Evolutionary conservation across 371 early-diverging fungal genomes (phyloP).

Genomic region (Actinomortierella wolfii): DNA sequence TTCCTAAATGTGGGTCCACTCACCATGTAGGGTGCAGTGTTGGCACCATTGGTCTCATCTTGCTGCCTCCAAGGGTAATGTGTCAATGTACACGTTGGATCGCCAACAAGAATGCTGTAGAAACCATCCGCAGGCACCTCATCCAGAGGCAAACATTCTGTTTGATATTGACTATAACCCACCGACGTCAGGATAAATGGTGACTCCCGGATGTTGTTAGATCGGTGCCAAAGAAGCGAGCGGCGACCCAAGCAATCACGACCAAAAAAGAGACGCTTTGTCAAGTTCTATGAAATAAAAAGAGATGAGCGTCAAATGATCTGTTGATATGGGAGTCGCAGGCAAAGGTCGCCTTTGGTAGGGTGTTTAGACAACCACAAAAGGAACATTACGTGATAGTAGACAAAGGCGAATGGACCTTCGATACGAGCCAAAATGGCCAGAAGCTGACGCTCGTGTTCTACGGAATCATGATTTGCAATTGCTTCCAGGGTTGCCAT

Average conservation of each 20-base stretch:
- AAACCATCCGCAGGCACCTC: constrained; percentile 79
- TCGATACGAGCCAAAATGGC: constrained; percentile 58
- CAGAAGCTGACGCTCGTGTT: constrained; percentile 34
- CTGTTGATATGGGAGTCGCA: too few species aligned
- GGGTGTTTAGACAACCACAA: too few species aligned
- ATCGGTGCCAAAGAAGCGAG: constrained; percentile 68
- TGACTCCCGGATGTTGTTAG: constrained; percentile 8
- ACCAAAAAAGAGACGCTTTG: constrained; percentile 72
- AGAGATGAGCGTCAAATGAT: too few species aligned
- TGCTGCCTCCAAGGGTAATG: constrained; percentile 46
- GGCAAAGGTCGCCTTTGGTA: too few species aligned
- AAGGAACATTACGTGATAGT: constrained; percentile 53
- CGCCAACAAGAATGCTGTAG: constrained; percentile 57
- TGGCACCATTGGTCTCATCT: constrained; percentile 1
- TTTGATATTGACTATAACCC: constrained; percentile 27
- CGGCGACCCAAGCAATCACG: constrained; percentile 88
- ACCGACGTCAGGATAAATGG: constrained; percentile 64
- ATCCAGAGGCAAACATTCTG: constrained; percentile 50
- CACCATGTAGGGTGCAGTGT: constrained; percentile 13
- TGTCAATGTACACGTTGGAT: constrained; percentile 5
- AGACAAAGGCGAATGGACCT: constrained; percentile 83
- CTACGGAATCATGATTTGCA: neutral
- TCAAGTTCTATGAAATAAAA: too few species aligned
- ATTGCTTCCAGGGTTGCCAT: constrained; percentile 49
- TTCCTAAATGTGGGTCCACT: too few species aligned